Evolutionary conservation across 2,329 filamentous ascomycete genomes (phyloP).

Genomic region (Neonectria punicea): DNA sequence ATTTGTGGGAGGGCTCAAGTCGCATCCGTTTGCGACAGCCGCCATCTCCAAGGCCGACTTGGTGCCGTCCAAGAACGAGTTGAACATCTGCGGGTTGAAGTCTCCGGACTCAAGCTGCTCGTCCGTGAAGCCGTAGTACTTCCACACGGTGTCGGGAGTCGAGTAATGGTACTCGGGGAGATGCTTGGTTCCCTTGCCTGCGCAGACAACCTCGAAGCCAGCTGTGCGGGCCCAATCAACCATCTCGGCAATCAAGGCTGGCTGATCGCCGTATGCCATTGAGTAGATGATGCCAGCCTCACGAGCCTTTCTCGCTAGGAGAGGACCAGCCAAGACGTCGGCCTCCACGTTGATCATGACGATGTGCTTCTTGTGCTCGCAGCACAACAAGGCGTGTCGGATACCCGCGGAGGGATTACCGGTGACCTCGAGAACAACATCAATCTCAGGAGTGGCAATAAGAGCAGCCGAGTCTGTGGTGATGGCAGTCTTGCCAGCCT

Average conservation of each 20-base stretch:
- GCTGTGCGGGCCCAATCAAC: slow-evolving; percentile 49
- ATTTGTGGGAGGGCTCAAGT: slow-evolving; percentile 51
- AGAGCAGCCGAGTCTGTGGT: slow-evolving; percentile 55
- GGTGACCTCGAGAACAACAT: slow-evolving; percentile 57
- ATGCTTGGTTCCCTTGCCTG: slow-evolving; percentile 58
- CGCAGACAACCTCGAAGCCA: slow-evolving; percentile 57
- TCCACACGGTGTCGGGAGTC: slow-evolving; percentile 58
- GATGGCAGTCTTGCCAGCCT: slow-evolving; percentile 53
- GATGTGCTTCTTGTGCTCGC: slow-evolving; percentile 59
- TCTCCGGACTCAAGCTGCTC: slow-evolving; percentile 55
- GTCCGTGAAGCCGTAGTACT: slow-evolving; percentile 57
- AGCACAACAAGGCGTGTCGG: slow-evolving; percentile 55
- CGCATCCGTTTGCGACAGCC: slow-evolving; percentile 57
- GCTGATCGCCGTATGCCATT: slow-evolving; percentile 59
- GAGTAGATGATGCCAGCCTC: slow-evolving; percentile 59
- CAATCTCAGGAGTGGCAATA: slow-evolving; percentile 55
- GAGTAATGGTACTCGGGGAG: slow-evolving; percentile 57
- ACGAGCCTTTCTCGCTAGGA: slow-evolving; percentile 52
- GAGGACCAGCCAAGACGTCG: slow-evolving; percentile 55
- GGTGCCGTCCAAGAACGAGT: slow-evolving; percentile 59
- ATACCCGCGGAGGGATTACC: slow-evolving; percentile 56
- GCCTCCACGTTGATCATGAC: slow-evolving; percentile 60
- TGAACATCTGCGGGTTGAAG: slow-evolving; percentile 61
- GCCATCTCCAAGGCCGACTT: slow-evolving; percentile 60
- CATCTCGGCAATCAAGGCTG: slow-evolving; percentile 51